Base-by-base conservation (phyloP, 345 rosid genomes). In the Hevea brasiliensis region DNA sequence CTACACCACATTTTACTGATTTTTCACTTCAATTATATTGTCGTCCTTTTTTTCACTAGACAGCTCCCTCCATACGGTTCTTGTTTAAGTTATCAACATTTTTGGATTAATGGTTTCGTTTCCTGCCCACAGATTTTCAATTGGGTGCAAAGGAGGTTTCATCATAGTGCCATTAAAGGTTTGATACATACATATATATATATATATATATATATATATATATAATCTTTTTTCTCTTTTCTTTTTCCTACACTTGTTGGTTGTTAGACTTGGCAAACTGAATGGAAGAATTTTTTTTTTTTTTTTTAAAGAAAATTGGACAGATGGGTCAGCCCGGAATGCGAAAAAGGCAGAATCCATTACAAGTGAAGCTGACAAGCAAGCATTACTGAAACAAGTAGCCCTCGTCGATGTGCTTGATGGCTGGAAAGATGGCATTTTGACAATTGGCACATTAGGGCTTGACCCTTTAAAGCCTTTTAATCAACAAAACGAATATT, bases 401-500 rank as follows among this genome's bases (percentile, higher is more conserved):
- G 86, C 86, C n/a, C 65, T 89, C 40, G 86, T 83, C 17, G 94
- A 89, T 67, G 89, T 82, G 78, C 85, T 93, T 47, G 96, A 89
- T 73, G 89, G 85, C 40, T 91, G 98, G 97, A 84, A 76, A 77
- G 89, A 86, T 72, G 92, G 96, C 73, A 86, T 94, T 78, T 84
- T 94, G 62, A 92, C 94, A 47, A 92, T 94, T 55, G 97, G 97
- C 20, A 94, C 98, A 14, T 90, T 94, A 18, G 98, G 98, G 54
- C 84, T 92, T 48, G 93, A 89, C 75, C 81, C 89, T 35, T 67
- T 92, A 53, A 83, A 82, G 72, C 80, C 82, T 15, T 80, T 75
- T 20, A 40, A 61, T 65, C 81, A 78, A 15, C 77, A 80, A n/a
- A 77, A 78, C 24, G 76, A 79, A 10, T 63, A 76, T 51, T 61